Conservation (phyloP, 805 yeast genomes). For the Zygotorulaspora florentina region DNA sequence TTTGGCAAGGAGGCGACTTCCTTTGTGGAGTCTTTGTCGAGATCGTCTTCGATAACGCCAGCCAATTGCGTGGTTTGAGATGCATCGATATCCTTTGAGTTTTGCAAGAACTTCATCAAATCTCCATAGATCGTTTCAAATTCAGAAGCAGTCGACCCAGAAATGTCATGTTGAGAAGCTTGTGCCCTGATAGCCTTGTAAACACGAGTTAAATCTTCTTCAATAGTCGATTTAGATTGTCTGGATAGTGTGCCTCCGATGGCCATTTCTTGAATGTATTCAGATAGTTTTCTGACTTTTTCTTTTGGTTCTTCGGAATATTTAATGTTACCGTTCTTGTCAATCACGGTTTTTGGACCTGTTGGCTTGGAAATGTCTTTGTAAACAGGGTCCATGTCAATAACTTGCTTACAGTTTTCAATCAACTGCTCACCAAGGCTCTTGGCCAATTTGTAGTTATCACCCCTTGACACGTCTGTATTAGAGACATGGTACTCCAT, state of each 20-base stretch:
- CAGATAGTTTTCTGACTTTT: constrained; percentile 89
- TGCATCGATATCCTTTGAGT: constrained; percentile 67
- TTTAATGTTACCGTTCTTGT: constrained; percentile 78
- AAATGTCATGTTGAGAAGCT: constrained; percentile 43
- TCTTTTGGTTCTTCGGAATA: constrained; percentile 86
- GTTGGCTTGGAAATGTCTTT: constrained; percentile 93
- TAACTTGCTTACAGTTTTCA: constrained; percentile 89
- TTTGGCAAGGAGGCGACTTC: constrained; percentile 85
- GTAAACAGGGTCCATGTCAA: constrained; percentile 79
- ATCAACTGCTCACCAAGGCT: constrained; percentile 88
- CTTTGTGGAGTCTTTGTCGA: constrained; percentile 54
- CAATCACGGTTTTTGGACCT: constrained; percentile 88
- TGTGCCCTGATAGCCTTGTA: constrained; percentile 78
- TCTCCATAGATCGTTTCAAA: constrained; percentile 68
- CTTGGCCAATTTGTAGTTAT: constrained; percentile 86
- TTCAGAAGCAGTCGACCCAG: constrained; percentile 63
- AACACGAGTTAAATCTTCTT: constrained; percentile 78
- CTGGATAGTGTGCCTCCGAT: constrained; percentile 84
- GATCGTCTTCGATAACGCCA: constrained; percentile 47
- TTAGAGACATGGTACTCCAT: constrained; percentile 77
- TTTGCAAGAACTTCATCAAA: constrained; percentile 62
- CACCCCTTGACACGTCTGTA: constrained; percentile 77
- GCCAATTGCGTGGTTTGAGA: constrained; percentile 56
- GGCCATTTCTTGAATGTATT: constrained; percentile 95
- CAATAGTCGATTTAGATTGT: constrained; percentile 63